Base-by-base conservation (phyloP, 2,329 filamentous ascomycete genomes). In the Cercospora sojina region DNA sequence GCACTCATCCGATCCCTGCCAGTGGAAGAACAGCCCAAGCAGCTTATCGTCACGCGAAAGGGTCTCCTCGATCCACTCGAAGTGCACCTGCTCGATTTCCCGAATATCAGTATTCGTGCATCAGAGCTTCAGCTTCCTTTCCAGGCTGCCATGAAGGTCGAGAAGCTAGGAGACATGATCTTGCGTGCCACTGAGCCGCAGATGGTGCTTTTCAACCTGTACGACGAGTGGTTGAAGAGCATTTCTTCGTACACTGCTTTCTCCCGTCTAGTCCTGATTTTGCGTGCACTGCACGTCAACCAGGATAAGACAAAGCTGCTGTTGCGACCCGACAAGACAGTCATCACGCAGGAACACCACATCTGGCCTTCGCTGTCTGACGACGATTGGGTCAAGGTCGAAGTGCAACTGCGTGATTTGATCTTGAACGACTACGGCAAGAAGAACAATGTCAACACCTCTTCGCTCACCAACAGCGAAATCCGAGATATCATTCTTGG, bases 401-500 rank as follows among this genome's bases (percentile, higher is more conserved):
- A 99, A 84, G 93, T 93, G 55, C 92, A 96, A 77, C 84, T 99
- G 49, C 90, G 95, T 78, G 95, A 99, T 83, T 83, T 99, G 71
- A 99, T 99, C 74, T 78, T 99, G 72, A 97, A 98, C 73, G 95
- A 99, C 78, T 99, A 99, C 77, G 95, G 95, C 77, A 99, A 98
- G 87, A 99, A 99, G 87, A 99, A 99, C 84, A 99, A 98, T 74
- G 95, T 99, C 83, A 99, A 99, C 74, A 94, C 95, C 12, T 96
- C 96, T 16, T 97, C 93, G 78, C 85, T 99, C 80, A 99, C 95
- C 1, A 97, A 89, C 77, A 97, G 91, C 74, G 95, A 99, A 87
- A 95, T 99, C 59, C 90, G 95, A 74, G 95, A 99, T 77, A 98
- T 99, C 75, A 99, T 99, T 74, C 82, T 99, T 70, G 95, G 95